These are phyloP conservation scores for Fusarium dimerum DNA, from an alignment of 2,329 filamentous ascomycete genomes.

Conservation along the genomic window DNA sequence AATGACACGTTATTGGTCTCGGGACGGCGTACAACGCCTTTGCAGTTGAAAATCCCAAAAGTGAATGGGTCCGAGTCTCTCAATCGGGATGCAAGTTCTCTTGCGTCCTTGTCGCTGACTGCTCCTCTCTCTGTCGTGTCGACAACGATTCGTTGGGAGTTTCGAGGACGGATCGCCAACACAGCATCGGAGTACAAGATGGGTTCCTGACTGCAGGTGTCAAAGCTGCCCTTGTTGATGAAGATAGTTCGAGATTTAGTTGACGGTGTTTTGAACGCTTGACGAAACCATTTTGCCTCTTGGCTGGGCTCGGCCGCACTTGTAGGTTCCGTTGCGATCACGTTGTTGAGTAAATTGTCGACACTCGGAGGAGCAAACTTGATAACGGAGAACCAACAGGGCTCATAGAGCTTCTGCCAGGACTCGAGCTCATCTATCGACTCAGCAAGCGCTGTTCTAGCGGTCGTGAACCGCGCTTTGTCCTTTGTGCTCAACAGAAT, in stretches of 20 bases:
- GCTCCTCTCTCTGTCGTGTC: constrained; percentile 1
- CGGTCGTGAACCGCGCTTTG: background rate
- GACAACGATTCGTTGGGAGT: constrained; percentile 1
- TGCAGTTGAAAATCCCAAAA: constrained; percentile 6
- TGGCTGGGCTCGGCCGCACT: background rate
- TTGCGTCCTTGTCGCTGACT: constrained; percentile 1
- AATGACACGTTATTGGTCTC: constrained; percentile 3
- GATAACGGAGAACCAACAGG: constrained; percentile 7
- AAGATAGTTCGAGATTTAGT: constrained; percentile 1
- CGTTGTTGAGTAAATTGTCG: background rate
- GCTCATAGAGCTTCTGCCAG: constrained; percentile 9
- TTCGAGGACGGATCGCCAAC: constrained; percentile 1
- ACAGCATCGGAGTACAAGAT: background rate
- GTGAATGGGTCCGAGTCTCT: constrained; percentile 5
- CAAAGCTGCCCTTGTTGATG: background rate
- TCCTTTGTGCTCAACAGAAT: background rate
- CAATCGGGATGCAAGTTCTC: constrained; percentile 2
- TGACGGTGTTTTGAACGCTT: background rate
- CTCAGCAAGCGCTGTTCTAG: background rate
- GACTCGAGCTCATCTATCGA: constrained; percentile 5
- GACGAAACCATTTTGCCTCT: background rate
- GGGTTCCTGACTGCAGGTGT: background rate
- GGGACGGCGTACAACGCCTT: constrained; percentile 1
- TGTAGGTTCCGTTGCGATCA: background rate
- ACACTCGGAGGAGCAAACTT: constrained; percentile 2